Evolutionary conservation across 2,329 filamentous ascomycete genomes (phyloP), one percentile per base, ranked within the genome.

Genomic region (Colletotrichum shisoi): DNA sequence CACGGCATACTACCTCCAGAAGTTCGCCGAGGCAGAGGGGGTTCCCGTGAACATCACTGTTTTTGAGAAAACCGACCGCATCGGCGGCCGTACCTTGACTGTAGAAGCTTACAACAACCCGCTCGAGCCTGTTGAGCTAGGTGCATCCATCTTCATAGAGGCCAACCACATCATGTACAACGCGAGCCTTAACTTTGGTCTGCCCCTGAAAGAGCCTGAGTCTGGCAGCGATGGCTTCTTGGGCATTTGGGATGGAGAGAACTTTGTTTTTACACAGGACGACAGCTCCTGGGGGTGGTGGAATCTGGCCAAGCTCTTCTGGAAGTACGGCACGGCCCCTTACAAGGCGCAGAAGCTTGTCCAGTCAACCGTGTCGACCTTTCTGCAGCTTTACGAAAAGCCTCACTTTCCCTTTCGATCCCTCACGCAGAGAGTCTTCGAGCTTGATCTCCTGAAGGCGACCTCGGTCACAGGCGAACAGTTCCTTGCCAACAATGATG

Each of bases 121-220:
- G 1, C 70, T 80, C 0, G 81, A 89, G 45, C 90, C 91, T 1
- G 85, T 97, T 42, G 95, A 99, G 77, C 83, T 98, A 1, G 95
- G 95, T 17, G 95, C 91, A 12, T 94, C 91, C 69, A 97, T 98
- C 72, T 99, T 98, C 75, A 92, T 98, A 51, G 77, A 90, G 56
- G 86, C 91, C 49, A 99, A 98, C 74, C 82, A 88, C 45, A 97
- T 96, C 73, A 84, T 99, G 45, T 87, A 89, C 72, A 89, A 91
- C 62, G 91, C 93, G 0, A 88, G 87, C 8, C 79, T 85, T 39
- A 83, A 86, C 15, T 93, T 97, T 74, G 87, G 87, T n/a, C 86
- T 99, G 3, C 79, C 81, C 0, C 79, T 87, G 2, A 79, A 76
- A n/a, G 79, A 78, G 11, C 78, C 77, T 1, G 80, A 82, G 19